Evolutionary conservation across 1,139 yeast genomes (phyloP).

Genomic region (Zygoascus meyerae): DNA sequence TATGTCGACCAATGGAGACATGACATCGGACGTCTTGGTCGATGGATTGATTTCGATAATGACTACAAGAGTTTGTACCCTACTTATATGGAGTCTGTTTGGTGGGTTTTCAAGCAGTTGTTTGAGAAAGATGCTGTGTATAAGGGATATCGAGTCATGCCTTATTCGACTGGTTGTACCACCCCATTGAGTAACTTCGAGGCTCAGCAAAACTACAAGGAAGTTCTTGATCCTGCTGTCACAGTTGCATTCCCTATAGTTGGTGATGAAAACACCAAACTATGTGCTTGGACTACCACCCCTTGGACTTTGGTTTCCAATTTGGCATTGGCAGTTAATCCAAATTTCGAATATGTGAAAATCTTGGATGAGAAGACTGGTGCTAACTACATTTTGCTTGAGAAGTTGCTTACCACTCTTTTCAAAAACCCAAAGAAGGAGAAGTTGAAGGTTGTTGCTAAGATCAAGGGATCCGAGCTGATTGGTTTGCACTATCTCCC

Average conservation of each 20-base stretch:
- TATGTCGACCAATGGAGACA: conserved; percentile 92
- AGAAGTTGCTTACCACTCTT: conserved; percentile 68
- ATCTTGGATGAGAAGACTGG: conserved; percentile 84
- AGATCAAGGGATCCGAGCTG: conserved; percentile 69
- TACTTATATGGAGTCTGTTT: conserved; percentile 91
- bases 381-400: conserved; percentile 74
- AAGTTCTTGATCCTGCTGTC: conserved; percentile 94
- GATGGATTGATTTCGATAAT: conserved; percentile 99
- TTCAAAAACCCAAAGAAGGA: conserved; percentile 94
- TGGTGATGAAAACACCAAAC: conserved; percentile 71
- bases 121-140: conserved; percentile 82
- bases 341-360: conserved; percentile 85
- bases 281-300: conserved; percentile 98
- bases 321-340: conserved; percentile 85
- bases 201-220: conserved; percentile 97
- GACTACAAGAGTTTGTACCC: conserved; percentile 98
- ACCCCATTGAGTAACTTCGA: conserved; percentile 96
- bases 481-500: conserved; percentile 79
- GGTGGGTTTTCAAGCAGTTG: conserved; percentile 97
- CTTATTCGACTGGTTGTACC: conserved; percentile 94
- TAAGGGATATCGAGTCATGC: conserved; percentile 96
- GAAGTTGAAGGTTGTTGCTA: conserved; percentile 76
- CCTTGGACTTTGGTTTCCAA: conserved; percentile 99
- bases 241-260: conserved; percentile 82
- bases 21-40: conserved; percentile 88